These are phyloP conservation scores for Crotalaria pallida DNA, from an alignment of 306 rosid species.

Conservation along the genomic window DNA sequence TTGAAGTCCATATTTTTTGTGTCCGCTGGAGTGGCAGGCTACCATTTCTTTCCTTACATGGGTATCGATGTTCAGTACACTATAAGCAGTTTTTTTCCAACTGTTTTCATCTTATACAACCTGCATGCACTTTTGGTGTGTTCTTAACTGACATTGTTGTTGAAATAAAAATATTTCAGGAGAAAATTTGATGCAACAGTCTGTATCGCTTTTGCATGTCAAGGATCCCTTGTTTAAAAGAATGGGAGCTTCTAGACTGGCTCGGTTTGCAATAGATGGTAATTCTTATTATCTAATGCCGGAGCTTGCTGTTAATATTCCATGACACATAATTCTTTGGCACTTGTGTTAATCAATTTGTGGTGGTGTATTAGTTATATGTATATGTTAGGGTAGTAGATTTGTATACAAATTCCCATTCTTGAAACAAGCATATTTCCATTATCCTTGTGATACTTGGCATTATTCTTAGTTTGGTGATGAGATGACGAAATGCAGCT, in stretches of 20 bases:
- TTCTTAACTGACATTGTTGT: conserved; percentile 22
- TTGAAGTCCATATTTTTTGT: conserved; percentile 76
- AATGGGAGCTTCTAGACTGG: conserved; percentile 88
- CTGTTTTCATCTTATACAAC: not conserved
- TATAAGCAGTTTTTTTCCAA: not conserved
- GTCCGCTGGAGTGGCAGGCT: conserved; percentile 59
- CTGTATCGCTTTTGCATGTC: conserved; percentile 76
- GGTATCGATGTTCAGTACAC: conserved; percentile 36
- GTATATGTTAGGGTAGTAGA: not conserved
- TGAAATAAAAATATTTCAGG: conserved; percentile 39
- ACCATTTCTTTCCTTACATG: conserved; percentile 85
- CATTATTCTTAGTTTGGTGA: not conserved
- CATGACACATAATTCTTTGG: not conserved
- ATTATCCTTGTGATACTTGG: not conserved
- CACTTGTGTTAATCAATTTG: not conserved
- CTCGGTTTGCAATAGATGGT: conserved; percentile 90
- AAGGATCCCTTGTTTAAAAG: conserved; percentile 92
- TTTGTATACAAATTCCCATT: not conserved
- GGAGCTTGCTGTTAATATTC: not conserved
- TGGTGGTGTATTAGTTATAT: conserved; percentile 2
- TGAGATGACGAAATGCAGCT: not conserved
- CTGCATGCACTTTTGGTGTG: not conserved
- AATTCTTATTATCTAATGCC: not conserved
- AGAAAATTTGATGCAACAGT: conserved; percentile 86
- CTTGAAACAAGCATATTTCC: not conserved